These are phyloP conservation scores for Cladobotryum protrusum DNA, from an alignment of 2,329 filamentous ascomycete genomes.

Conservation along the genomic window DNA sequence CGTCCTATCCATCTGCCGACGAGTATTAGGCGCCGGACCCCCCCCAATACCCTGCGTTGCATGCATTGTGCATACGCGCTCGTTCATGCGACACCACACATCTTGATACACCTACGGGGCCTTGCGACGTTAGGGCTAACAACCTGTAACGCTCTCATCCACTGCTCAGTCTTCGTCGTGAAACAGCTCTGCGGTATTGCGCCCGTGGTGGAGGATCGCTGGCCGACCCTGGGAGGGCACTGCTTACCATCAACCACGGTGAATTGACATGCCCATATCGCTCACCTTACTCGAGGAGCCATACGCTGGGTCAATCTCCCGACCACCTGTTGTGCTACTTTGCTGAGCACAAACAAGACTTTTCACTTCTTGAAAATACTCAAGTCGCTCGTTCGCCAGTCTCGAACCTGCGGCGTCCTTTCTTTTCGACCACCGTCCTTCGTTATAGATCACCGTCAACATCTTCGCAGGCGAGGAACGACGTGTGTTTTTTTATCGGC, in stretches of 20 bases:
- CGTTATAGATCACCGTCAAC: conserved; percentile 30
- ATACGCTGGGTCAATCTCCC: not conserved
- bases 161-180: not conserved
- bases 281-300: not conserved
- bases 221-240: not conserved
- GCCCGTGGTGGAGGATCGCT: not conserved
- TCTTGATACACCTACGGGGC: not conserved
- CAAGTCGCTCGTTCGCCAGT: not conserved
- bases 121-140: not conserved
- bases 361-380: not conserved
- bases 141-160: not conserved
- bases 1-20: too few relatives aligned
- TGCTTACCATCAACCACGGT: not conserved
- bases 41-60: not conserved
- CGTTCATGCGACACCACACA: not conserved
- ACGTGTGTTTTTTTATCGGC: conserved; percentile 40
- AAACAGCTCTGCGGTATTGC: not conserved
- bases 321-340: not conserved
- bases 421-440: not conserved
- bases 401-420: not conserved
- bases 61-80: not conserved
- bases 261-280: not conserved
- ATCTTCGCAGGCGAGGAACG: conserved; percentile 46
- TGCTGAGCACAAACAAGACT: not conserved
- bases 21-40: not conserved